A percentile compares a stretch with the other conserved stretches of the same genome.
phyloP scores from a whole-genome alignment of 495 filamentous ascomycete species.

The Podospora anserina region DNA sequence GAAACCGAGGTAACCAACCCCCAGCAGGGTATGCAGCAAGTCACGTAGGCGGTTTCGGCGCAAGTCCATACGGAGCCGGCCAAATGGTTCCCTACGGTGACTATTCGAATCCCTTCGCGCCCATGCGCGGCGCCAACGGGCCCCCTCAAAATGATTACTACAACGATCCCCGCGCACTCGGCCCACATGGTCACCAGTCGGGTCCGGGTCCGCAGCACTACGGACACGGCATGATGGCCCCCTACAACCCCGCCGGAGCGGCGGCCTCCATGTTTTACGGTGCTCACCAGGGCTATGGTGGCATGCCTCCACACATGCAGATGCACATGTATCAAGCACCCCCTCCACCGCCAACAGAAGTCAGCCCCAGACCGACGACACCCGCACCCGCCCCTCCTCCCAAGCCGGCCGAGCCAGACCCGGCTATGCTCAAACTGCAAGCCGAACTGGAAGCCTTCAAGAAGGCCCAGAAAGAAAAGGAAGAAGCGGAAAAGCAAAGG shows the following conservation, averaged over 20 bases:
- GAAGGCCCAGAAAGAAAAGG: constrained; percentile 34
- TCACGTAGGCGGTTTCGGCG: constrained; percentile 41
- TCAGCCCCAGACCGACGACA: constrained; percentile 26
- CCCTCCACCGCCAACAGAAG: constrained; percentile 47
- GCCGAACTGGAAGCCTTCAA: constrained; percentile 36
- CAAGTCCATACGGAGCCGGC: constrained; percentile 24
- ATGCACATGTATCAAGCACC: constrained; percentile 41
- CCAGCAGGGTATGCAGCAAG: constrained; percentile 38
- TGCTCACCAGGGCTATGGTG: constrained; percentile 16
- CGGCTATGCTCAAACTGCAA: constrained; percentile 44
- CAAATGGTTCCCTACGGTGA: constrained; percentile 47
- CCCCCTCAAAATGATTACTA: constrained; percentile 26
- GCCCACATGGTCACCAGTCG: constrained; percentile 21
- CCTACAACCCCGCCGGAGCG: constrained; percentile 34
- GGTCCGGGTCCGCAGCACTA: constrained; percentile 14
- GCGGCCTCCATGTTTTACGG: constrained; percentile 27
- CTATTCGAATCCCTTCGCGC: constrained; percentile 45
- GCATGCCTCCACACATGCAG: constrained; percentile 38
- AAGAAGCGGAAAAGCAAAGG: constrained; percentile 36
- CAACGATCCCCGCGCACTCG: constrained; percentile 19
- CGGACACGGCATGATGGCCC: constrained; percentile 46
- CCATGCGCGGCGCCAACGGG: constrained; percentile 25
- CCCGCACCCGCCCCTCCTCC: constrained; percentile 32
- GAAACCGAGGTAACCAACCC: constrained; percentile 27
- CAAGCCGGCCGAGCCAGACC: constrained; percentile 29